These are phyloP conservation scores for Saccharum officinarum DNA, from an alignment of 176 grass and related monocot species.

Conservation along the genomic window DNA sequence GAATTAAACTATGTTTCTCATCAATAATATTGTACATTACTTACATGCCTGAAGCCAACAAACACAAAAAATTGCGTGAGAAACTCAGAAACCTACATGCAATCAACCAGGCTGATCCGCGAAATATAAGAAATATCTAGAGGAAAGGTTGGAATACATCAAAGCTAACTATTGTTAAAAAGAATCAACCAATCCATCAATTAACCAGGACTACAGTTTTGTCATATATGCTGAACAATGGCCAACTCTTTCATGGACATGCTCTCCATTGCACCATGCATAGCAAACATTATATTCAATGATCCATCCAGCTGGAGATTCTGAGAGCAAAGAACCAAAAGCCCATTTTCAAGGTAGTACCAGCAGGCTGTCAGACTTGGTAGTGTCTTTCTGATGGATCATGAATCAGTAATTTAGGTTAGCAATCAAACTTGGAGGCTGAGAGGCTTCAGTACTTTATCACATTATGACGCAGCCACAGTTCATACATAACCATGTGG, in stretches of 20 bases:
- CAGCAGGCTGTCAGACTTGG: slow-evolving; percentile 3
- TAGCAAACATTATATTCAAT: background rate
- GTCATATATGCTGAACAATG: background rate
- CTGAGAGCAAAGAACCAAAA: background rate
- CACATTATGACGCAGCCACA: slow-evolving; percentile 88
- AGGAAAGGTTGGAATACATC: background rate
- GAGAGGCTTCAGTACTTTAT: slow-evolving; percentile 68
- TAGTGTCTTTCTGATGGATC: slow-evolving; percentile 1
- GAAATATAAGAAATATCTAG: slow-evolving; percentile 1
- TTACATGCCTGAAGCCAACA: slow-evolving; percentile 24
- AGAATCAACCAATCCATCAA: slow-evolving; percentile 31
- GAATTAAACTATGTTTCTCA: slow-evolving; percentile 21
- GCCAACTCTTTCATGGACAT: slow-evolving; percentile 7
- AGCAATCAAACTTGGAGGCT: background rate
- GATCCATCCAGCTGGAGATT: slow-evolving; percentile 7
- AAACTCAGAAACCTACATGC: background rate
- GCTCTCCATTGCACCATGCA: background rate
- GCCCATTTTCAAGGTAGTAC: slow-evolving; percentile 3
- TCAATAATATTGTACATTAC: slow-evolving; percentile 36
- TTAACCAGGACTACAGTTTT: background rate
- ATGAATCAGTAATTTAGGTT: slow-evolving; percentile 16
- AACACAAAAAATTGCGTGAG: slow-evolving; percentile 30
- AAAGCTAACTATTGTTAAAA: slow-evolving; percentile 10
- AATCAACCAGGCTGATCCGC: background rate
- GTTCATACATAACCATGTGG: slow-evolving; percentile 97